phyloP scores from a whole-genome alignment of 768 basidiomycete genomes.

The Suillus cothurnatus region DNA sequence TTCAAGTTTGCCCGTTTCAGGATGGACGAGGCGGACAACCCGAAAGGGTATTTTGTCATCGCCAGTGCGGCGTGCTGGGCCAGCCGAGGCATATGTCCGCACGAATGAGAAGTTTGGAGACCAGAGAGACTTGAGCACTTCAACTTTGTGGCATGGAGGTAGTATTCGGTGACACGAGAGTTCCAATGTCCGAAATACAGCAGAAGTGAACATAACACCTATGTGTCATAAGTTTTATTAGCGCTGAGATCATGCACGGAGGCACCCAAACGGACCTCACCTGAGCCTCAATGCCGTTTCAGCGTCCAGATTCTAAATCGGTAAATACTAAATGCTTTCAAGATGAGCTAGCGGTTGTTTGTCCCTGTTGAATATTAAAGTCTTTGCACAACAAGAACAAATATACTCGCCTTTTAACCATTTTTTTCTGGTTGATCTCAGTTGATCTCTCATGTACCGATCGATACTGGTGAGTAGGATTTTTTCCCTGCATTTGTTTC shows the following conservation, averaged over 20 bases:
- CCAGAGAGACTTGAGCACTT: constrained; percentile 9
- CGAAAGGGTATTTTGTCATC: constrained; percentile 46
- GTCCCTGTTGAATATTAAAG: constrained; percentile 25
- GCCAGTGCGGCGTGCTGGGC: constrained; percentile 10
- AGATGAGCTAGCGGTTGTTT: constrained; percentile 28
- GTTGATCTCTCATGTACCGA: background rate
- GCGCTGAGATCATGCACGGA: too few relatives aligned
- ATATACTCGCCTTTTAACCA: constrained; percentile 10
- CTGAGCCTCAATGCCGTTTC: background rate
- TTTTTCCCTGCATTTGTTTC: background rate
- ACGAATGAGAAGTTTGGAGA: background rate
- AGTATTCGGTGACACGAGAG: constrained; percentile 11
- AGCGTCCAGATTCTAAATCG: background rate
- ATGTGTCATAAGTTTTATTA: background rate
- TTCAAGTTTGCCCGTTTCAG: constrained; percentile 43
- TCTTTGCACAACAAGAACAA: constrained; percentile 25
- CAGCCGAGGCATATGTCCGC: constrained; percentile 3
- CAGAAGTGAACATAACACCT: background rate
- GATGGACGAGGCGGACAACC: constrained; percentile 50
- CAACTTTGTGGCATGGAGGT: constrained; percentile 4
- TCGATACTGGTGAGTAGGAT: constrained; percentile 14
- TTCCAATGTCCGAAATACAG: constrained; percentile 8
- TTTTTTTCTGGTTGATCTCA: constrained; percentile 6
- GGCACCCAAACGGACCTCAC: background rate
- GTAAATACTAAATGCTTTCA: background rate